Base-by-base conservation (phyloP, 805 yeast genomes). In the Wickerhamiella sorbophila region DNA sequence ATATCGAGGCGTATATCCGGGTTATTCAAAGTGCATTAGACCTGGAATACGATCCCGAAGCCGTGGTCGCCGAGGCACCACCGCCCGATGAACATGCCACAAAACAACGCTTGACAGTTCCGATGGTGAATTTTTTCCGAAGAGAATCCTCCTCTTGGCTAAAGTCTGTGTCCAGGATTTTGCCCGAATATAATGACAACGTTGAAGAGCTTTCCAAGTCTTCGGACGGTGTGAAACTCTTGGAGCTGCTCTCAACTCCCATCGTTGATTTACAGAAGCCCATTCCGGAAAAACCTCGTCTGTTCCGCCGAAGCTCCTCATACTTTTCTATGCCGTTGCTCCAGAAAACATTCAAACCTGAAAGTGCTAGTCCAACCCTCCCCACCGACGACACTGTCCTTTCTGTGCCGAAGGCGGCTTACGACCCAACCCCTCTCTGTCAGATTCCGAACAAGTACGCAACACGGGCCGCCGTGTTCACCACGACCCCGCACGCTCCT, bases 401-500 rank as follows among this genome's bases (percentile, higher is more conserved):
- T 8, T 8, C 32, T 4, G 22, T 21, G 15, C n/a, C 39, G 2
- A 21, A 33, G 26, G 24, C 35, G 10, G 18, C 47, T 38, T 31
- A 49, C 48, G 44, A 72, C 76, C 10, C 75, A 71, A 83, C 63
- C 57, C 79, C 31, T 62, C 76, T 46, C 69, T 84, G 50, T 27
- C 52, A 55, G 17, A 44, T 52, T 0, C 70, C 86, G 0, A 77
- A 81, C 2, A 85, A 81, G 51, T 78, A 77, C 45, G 64, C 62
- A 5, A 60, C 79, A 0, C 66, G 74, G 1, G 91, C 84, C 54
- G 91, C 95, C 0, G 78, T 86, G 10, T 78, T 87, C 57, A 84
- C 95, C 0, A 82, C 93, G 38, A 75, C 75, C 2, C 63, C 71
- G 19, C 74, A 71, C 12, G 69, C 71, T 38, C 96, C 96, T 1